Conservation (phyloP, 176 grass and related monocot genomes). For the Carex myosuroides region DNA sequence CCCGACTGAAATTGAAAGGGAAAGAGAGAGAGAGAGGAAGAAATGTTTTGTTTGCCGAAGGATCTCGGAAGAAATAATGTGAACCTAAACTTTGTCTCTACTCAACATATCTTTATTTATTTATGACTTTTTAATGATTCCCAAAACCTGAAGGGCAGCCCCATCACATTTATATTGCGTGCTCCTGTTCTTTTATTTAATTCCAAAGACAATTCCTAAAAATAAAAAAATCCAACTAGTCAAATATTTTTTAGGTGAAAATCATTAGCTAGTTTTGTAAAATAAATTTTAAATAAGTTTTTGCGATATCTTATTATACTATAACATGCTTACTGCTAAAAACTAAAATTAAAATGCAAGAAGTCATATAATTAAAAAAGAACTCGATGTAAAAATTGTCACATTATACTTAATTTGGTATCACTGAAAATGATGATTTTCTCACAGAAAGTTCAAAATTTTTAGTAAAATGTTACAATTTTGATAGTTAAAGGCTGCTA, state of each 20-base stretch:
- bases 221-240: neutral
- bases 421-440: too few species aligned
- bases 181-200: slow-evolving; percentile 1
- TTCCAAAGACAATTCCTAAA: neutral
- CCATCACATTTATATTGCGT: neutral
- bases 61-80: neutral
- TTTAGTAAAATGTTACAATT: too few species aligned
- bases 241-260: neutral
- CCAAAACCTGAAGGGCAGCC: neutral
- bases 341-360: neutral
- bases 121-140: neutral
- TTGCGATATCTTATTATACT: neutral
- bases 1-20: neutral
- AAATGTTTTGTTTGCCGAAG: neutral
- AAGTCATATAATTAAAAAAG: neutral
- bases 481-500: too few species aligned
- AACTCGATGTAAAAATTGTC: neutral
- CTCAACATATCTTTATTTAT: neutral
- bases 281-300: too few species aligned
- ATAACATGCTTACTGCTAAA: too few species aligned
- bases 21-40: neutral
- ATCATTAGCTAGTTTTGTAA: neutral
- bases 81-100: slow-evolving; percentile 11
- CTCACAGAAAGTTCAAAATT: too few species aligned
- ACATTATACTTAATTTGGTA: too few species aligned